phyloP scores from a whole-genome alignment of 495 filamentous ascomycete genomes.

The Lentithecium fluviatile region DNA sequence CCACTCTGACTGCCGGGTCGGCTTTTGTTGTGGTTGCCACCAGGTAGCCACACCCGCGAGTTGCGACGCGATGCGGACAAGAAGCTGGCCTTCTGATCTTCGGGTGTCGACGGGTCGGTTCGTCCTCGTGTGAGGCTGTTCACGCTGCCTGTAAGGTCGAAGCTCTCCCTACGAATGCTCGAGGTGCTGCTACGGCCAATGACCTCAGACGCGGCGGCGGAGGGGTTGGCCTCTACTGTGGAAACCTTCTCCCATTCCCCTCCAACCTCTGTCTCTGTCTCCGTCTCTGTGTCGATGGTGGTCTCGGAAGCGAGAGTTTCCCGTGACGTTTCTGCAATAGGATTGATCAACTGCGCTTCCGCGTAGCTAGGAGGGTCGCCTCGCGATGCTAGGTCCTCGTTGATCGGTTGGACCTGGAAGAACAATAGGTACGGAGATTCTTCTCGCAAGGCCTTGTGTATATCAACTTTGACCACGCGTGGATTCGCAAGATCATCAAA shows the following conservation, averaged over 20 bases:
- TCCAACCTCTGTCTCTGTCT: constrained; percentile 15
- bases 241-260: constrained; percentile 23
- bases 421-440: constrained; percentile 94
- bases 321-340: constrained; percentile 53
- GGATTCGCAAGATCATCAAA: constrained; percentile 81
- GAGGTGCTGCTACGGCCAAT: constrained; percentile 23
- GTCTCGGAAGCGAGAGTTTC: constrained; percentile 23
- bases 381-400: constrained; percentile 55
- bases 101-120: constrained; percentile 47
- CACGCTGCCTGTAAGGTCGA: constrained; percentile 36
- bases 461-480: constrained; percentile 72
- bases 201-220: constrained; percentile 7
- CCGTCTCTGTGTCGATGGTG: constrained; percentile 7
- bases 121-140: constrained; percentile 41
- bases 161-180: constrained; percentile 23
- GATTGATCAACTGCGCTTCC: constrained; percentile 52
- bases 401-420: constrained; percentile 88
- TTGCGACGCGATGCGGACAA: constrained; percentile 56
- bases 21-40: constrained; percentile 49
- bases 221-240: constrained; percentile 1
- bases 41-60: constrained; percentile 56
- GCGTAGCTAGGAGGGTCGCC: constrained; percentile 51
- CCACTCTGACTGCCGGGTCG: constrained; percentile 66
- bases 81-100: constrained; percentile 54
- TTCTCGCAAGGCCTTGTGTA: constrained; percentile 70